Evolutionary conservation across 257 asterid species (phyloP), one percentile per base, ranked within the genome.

Genomic region (Schizonepeta tenuifolia): DNA sequence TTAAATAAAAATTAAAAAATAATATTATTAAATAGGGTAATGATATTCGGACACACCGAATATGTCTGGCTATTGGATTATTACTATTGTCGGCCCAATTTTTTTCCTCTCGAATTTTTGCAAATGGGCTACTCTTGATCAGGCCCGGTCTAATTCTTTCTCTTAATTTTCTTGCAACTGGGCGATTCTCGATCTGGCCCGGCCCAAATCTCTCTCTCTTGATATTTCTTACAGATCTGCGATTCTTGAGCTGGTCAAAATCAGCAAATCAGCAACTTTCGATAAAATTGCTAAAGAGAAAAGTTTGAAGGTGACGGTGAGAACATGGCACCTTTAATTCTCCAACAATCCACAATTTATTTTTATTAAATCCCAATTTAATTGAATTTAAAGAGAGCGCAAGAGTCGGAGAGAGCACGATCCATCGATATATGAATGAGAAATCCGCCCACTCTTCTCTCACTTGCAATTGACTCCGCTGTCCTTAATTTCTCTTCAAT

Each of bases 391-490:
- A 35, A 43, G 35, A 49, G 69, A 46, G 83, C 78, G 88, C 50
- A 63, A 80, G 65, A 77, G 71, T 33, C 82, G 88, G 89, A 71
- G 83, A 72, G 76, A 78, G 81, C 69, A 68, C 78, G 79, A 72
- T 72, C 58, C 22, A 64, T 62, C 78, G 43, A 67, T 54, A 44
- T 72, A 83, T 87, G 96, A 83, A 87, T 89, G 92, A 90, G 88
- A 83, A 83, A 81, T 75, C 89, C 97, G 74, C 93, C 97, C 73
- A 77, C 93, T 60, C 91, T 93, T 70, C 83, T 90, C 82, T 90
- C 96, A 70, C 89, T 93, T 14, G 74, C 97, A 70, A 84, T 88
- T 80, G 91, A 90, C 90, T 73, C 91, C n/a, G 90, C 96, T 24
- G 81, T 90, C 49, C 57, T 63, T 49, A 84, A 93, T 40, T 72